Evolutionary conservation across 805 yeast genomes (phyloP).

Genomic region (Lachancea mirantina): DNA sequence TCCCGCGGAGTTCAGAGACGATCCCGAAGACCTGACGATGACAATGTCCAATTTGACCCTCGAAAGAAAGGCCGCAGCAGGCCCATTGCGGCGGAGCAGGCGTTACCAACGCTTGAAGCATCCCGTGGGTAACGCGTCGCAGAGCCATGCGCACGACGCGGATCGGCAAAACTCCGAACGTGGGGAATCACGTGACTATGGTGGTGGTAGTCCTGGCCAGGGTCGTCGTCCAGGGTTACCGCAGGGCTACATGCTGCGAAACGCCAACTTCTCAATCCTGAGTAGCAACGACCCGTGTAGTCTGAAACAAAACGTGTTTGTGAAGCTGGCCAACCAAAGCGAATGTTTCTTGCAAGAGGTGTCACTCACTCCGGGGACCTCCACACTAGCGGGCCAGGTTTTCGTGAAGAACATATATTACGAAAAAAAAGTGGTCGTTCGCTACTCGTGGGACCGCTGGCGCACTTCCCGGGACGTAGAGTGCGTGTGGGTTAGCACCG

Average conservation of each 20-base stretch:
- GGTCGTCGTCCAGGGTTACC: no score
- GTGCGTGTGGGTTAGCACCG: conserved; percentile 23
- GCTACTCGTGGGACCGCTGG: conserved; percentile 81
- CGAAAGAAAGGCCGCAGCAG: conserved; percentile 3
- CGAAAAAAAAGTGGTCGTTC: conserved; percentile 57
- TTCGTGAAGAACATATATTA: conserved; percentile 72
- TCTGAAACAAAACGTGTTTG: conserved; percentile 23
- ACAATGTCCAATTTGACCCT: conserved; percentile 5
- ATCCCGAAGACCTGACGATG: conserved; percentile 7
- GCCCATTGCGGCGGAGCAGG: conserved; percentile 7
- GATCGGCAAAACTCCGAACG: neutral
- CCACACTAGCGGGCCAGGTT: conserved; percentile 59
- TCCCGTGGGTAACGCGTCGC: no score
- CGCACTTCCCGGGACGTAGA: conserved; percentile 38
- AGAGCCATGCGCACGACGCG: neutral
- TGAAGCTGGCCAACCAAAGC: conserved; percentile 16
- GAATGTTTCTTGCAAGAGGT: conserved; percentile 46
- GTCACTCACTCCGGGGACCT: conserved; percentile 51
- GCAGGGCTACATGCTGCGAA: no score
- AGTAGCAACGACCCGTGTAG: conserved; percentile 19
- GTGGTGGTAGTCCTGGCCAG: conserved; percentile 16
- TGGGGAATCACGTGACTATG: neutral
- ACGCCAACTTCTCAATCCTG: conserved; percentile 23
- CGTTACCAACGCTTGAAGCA: conserved; percentile 6
- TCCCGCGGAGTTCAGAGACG: neutral